Evolutionary conservation across 345 rosid genomes (phyloP).

Genomic region (Dovyalis caffra): DNA sequence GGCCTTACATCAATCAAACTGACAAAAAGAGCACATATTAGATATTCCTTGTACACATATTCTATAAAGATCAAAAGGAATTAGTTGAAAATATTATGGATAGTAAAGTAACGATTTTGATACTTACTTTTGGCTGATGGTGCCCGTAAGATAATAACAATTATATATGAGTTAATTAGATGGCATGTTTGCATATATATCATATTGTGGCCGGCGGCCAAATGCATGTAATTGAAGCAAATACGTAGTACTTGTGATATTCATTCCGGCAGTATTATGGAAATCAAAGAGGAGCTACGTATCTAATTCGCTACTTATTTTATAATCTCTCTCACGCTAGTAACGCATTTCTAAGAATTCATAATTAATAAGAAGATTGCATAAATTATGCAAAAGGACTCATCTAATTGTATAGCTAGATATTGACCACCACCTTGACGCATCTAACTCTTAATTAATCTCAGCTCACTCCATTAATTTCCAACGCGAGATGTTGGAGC

Average conservation of each 20-base stretch:
- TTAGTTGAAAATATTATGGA: constrained; percentile 9
- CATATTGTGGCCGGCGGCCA: background rate
- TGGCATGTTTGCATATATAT: background rate
- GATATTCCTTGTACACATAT: constrained; percentile 29
- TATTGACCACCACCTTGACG: background rate
- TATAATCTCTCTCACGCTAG: no score
- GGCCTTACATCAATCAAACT: constrained; percentile 1
- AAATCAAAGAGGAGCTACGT: background rate
- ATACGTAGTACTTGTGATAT: no score
- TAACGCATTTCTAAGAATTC: no score
- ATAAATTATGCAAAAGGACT: constrained; percentile 4
- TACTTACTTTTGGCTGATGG: background rate
- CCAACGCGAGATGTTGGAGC: background rate
- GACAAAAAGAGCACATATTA: constrained; percentile 19
- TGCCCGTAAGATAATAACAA: constrained; percentile 16
- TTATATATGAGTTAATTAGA: no score
- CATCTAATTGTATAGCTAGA: background rate
- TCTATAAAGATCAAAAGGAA: constrained; percentile 29
- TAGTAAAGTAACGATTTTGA: constrained; percentile 18
- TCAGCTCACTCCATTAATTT: no score
- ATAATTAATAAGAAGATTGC: background rate
- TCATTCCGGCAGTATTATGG: no score
- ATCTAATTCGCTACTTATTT: no score
- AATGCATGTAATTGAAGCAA: background rate
- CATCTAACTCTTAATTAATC: constrained; percentile 11